These are phyloP conservation scores for Globisporangium paroecandrum DNA, from an alignment of 352 stramenopile genomes.

Conservation along the genomic window DNA sequence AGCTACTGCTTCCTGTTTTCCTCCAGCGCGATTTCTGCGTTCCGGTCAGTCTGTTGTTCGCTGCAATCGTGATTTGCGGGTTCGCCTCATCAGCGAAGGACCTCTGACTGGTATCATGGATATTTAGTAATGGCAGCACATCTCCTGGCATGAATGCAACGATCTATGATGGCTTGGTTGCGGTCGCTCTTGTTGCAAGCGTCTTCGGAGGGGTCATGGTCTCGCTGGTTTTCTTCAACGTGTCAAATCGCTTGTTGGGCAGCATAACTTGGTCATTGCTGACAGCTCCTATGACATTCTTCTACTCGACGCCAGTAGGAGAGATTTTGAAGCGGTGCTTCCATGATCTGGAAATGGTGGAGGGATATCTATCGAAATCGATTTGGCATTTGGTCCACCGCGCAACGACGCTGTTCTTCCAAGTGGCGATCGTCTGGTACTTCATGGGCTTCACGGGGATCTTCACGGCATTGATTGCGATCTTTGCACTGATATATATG, in stretches of 20 bases:
- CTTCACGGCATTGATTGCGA: not conserved
- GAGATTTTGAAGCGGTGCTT: not conserved
- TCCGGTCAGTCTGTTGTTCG: not conserved
- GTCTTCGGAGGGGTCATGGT: not conserved
- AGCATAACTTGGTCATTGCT: slow-evolving; percentile 1
- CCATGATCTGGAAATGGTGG: not conserved
- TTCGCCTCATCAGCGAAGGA: not conserved
- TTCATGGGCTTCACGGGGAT: not conserved
- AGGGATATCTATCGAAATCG: not conserved
- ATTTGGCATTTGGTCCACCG: not conserved
- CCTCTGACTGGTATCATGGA: not conserved
- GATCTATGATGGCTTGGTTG: not conserved
- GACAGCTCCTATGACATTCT: not conserved
- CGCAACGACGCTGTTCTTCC: not conserved
- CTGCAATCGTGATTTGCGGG: not conserved
- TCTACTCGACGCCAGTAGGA: slow-evolving; percentile 1
- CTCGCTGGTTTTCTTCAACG: not conserved
- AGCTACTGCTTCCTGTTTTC: not conserved
- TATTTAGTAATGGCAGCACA: not conserved
- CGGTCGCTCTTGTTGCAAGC: not conserved
- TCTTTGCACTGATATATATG: not conserved
- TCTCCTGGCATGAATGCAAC: not conserved
- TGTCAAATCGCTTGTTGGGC: not conserved
- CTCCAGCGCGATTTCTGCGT: not conserved
- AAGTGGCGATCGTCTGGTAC: slow-evolving; percentile 1